Base-by-base conservation (phyloP, 1,139 yeast genomes). In the Entelexis paramagnoliae region DNA sequence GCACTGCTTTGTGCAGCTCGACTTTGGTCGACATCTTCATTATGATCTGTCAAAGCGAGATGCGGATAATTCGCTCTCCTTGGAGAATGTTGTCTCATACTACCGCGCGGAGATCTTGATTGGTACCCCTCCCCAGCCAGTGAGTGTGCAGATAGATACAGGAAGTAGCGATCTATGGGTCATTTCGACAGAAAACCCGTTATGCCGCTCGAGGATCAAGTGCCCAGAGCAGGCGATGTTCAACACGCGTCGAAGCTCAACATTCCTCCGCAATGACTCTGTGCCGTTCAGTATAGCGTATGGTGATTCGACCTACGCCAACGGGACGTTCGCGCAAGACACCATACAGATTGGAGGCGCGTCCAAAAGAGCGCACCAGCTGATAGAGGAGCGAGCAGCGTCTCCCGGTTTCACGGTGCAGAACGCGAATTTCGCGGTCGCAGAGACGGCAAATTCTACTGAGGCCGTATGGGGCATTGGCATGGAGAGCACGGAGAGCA, bases 141-240 rank as follows among this genome's bases (percentile, higher is more conserved):
- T 69, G 33, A 55, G 59, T 10, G 66, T 70, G 11, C 62, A 66
- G 50, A 59, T 73, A 33, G 77, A 73, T 58, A 73, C 77, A 9
- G 76, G 76, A 4, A 70, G 74, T 22, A 62, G 72, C 32, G 74
- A 71, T 55, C 62, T 71, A 48, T 71, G 74, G 74, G 64, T 71
- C 33, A 55, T 54, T 45, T 51, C 55, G 20, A 10, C 58, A 3
- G 30, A 30, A 11, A 59, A 56, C 32, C 59, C 60, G 13, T 46
- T 48, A 33, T 55, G 60, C 51, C 34, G 17, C 16, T 11, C 38
- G 6, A 9, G 22, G 14, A 22, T 14, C 13, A 43, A 43, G 46
- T 55, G 54, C 49, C 20, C 42, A 2, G 11, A n/a, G 4, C 13
- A 38, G 4, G 35, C 50, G 71, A 68, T 46, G 66, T 74, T 62